phyloP scores from a whole-genome alignment of 2,329 filamentous ascomycete genomes.

The Fusarium austroafricanum region DNA sequence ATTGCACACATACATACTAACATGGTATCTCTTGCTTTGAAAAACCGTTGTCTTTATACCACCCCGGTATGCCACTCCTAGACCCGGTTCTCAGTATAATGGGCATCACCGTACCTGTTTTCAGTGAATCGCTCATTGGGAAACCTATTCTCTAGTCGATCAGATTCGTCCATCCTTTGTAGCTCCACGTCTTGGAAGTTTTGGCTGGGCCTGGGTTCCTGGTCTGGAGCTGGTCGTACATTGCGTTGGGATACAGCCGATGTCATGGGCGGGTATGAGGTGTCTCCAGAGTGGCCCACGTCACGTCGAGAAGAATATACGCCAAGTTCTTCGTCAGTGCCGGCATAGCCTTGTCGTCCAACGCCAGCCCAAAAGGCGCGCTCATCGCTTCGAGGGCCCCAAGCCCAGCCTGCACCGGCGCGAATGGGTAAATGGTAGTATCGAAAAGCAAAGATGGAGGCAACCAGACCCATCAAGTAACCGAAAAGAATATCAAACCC shows the following conservation, averaged over 20 bases:
- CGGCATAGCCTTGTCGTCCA: constrained; percentile 68
- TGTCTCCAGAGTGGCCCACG: constrained; percentile 45
- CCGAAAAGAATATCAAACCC: constrained; percentile 93
- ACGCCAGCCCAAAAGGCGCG: constrained; percentile 84
- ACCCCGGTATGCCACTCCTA: not conserved
- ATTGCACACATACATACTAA: constrained; percentile 15
- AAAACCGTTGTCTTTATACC: not conserved
- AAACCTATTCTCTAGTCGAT: constrained; percentile 29
- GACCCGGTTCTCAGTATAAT: constrained; percentile 17
- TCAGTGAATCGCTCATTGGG: constrained; percentile 18
- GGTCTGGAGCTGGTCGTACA: constrained; percentile 16
- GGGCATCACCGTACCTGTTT: constrained; percentile 15
- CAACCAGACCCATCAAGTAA: constrained; percentile 78
- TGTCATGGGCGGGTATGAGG: constrained; percentile 43
- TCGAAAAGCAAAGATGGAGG: constrained; percentile 80
- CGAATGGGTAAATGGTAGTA: constrained; percentile 86
- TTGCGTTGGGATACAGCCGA: constrained; percentile 40
- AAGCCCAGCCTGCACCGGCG: constrained; percentile 86
- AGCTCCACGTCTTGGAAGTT: constrained; percentile 52
- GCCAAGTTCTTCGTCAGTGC: constrained; percentile 50
- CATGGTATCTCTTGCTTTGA: not conserved
- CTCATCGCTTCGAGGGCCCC: constrained; percentile 79
- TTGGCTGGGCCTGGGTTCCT: constrained; percentile 30
- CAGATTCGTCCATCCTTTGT: constrained; percentile 35
- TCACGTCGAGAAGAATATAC: constrained; percentile 25